Percentiles rank a stretch among this genome's conserved stretches.
These are phyloP conservation scores for Citrus medica DNA, from an alignment of 345 rosid genomes.

Conservation along the genomic window DNA sequence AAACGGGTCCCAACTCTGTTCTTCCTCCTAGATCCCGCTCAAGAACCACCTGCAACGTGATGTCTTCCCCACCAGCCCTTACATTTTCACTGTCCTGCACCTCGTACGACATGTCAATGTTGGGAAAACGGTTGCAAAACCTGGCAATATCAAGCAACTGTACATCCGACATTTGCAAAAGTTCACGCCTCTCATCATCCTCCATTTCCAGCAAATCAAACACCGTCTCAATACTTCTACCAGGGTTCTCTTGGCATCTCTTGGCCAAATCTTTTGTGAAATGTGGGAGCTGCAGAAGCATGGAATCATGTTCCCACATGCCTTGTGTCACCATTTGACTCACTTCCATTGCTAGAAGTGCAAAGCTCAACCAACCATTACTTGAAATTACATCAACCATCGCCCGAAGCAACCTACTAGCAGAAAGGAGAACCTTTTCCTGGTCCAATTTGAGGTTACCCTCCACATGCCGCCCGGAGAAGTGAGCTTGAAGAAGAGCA, in stretches of 20 bases:
- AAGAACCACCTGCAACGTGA: conserved; percentile 60
- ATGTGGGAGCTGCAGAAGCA: no score
- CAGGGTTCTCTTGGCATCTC: no score
- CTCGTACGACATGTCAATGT: conserved; percentile 71
- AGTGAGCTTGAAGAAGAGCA: conserved; percentile 88
- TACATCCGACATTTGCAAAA: conserved; percentile 63
- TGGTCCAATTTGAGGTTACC: conserved; percentile 76
- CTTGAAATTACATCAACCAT: no score
- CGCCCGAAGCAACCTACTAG: no score
- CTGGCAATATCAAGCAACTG: conserved; percentile 80
- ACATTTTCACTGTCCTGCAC: conserved; percentile 52
- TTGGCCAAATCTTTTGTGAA: no score
- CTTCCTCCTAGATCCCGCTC: conserved; percentile 84
- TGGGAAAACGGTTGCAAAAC: conserved; percentile 87
- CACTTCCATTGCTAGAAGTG: no score
- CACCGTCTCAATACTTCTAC: no score
- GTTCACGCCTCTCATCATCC: conserved; percentile 77
- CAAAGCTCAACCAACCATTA: no score
- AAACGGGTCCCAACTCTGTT: conserved; percentile 77
- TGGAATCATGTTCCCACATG: no score
- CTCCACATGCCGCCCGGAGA: conserved; percentile 70
- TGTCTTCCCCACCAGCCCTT: conserved; percentile 52
- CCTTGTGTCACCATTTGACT: no score
- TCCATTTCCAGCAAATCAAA: conserved; percentile 93
- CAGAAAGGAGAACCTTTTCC: conserved; percentile 55